A percentile compares a stretch with the other conserved stretches of the same genome.
Evolutionary conservation across 495 filamentous ascomycete genomes (phyloP).

Genomic region (Neurospora sp.): DNA sequence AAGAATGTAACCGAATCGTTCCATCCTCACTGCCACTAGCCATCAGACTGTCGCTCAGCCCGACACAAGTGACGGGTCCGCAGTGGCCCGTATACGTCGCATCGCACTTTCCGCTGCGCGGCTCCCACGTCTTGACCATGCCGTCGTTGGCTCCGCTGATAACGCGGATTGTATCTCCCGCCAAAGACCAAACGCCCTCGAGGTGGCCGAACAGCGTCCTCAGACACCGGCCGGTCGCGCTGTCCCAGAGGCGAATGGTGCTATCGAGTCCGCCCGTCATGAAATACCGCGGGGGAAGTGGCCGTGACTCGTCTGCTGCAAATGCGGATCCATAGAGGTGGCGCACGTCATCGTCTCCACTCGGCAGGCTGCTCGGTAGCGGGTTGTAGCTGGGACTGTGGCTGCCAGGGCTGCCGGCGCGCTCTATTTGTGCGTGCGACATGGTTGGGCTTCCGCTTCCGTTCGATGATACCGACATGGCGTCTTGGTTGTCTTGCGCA

Average conservation of each 20-base stretch:
- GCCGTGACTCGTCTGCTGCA: constrained; percentile 44
- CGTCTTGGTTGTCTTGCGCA: constrained; percentile 50
- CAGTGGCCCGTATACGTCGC: constrained; percentile 82
- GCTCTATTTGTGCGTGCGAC: constrained; percentile 10
- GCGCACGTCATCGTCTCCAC: constrained; percentile 31
- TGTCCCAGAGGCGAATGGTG: constrained; percentile 91
- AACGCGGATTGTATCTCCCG: constrained; percentile 80
- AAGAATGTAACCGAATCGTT: constrained; percentile 79
- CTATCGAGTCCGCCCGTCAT: constrained; percentile 83
- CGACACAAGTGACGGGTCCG: constrained; percentile 60
- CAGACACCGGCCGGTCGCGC: constrained; percentile 66
- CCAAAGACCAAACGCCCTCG: constrained; percentile 91
- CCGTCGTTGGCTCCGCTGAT: constrained; percentile 85
- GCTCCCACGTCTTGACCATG: constrained; percentile 96
- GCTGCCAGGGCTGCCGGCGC: constrained; percentile 1
- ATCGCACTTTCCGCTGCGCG: constrained; percentile 80
- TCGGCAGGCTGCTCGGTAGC: constrained; percentile 7
- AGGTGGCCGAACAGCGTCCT: constrained; percentile 94
- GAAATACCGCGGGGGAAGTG: constrained; percentile 76
- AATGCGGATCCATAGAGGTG: constrained; percentile 49
- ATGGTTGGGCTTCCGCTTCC: constrained; percentile 25
- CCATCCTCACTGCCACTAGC: constrained; percentile 88
- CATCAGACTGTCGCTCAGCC: constrained; percentile 77
- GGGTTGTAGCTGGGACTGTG: constrained; percentile 3
- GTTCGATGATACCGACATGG: constrained; percentile 29